These are phyloP conservation scores for Naganishia onofrii DNA, from an alignment of 768 basidiomycete genomes.

Conservation along the genomic window DNA sequence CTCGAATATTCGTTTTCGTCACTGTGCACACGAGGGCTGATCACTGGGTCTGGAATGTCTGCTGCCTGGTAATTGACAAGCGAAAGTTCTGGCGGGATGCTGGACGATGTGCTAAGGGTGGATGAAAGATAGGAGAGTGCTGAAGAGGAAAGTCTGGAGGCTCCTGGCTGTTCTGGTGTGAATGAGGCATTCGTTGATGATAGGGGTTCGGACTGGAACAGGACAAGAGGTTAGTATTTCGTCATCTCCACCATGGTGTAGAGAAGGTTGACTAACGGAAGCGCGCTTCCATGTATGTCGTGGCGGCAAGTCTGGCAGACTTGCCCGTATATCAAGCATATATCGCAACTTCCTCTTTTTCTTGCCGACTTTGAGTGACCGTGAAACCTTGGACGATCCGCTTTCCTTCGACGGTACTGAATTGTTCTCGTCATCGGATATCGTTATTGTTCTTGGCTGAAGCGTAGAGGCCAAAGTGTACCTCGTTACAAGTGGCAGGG, in stretches of 20 bases:
- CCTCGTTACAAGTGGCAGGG: neutral
- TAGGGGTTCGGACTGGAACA: constrained; percentile 1
- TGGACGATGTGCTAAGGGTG: constrained; percentile 16
- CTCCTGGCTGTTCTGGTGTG: neutral
- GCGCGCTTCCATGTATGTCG: constrained; percentile 19
- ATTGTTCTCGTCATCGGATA: constrained; percentile 6
- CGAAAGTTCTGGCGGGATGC: constrained; percentile 10
- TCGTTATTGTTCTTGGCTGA: neutral
- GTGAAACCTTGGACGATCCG: neutral
- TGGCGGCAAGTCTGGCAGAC: constrained; percentile 17
- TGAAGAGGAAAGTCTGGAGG: constrained; percentile 13
- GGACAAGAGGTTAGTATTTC: neutral
- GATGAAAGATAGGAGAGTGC: constrained; percentile 19
- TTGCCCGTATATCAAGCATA: constrained; percentile 7
- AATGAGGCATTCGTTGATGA: neutral
- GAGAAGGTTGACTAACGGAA: neutral
- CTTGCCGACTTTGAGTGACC: constrained; percentile 5
- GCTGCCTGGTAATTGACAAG: constrained; percentile 3
- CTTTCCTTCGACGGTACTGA: no score
- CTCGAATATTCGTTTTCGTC: neutral
- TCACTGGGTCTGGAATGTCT: neutral
- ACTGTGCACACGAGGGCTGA: no score
- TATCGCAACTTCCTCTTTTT: constrained; percentile 19
- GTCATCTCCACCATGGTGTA: neutral
- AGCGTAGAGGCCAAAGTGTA: neutral